Percentiles rank a stretch among this genome's conserved stretches.
Evolutionary conservation across 2,329 filamentous ascomycete species (phyloP).

Genomic region (Rachicladosporium sp.): DNA sequence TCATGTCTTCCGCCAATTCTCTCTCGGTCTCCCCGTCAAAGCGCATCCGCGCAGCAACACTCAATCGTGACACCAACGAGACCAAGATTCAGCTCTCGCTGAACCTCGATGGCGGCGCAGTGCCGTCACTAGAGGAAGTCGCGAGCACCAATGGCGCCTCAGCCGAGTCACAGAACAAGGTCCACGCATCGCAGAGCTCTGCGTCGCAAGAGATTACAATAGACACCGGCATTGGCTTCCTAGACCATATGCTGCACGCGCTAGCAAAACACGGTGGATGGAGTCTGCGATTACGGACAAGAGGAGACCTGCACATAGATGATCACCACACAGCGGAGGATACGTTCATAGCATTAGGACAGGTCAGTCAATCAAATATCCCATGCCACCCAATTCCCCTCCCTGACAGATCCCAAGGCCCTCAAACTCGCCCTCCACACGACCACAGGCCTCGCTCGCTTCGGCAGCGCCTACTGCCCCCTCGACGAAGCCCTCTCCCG

Average conservation of each 20-base stretch:
- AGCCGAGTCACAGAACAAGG: constrained; percentile 23
- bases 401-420: no score
- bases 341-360: constrained; percentile 79
- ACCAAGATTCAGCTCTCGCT: constrained; percentile 90
- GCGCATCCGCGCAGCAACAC: constrained; percentile 53
- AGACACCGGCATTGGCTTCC: constrained; percentile 89
- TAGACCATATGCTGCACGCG: constrained; percentile 98
- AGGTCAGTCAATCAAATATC: constrained; percentile 5
- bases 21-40: constrained; percentile 4
- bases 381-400: no score
- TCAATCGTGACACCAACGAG: constrained; percentile 91
- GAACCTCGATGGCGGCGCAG: constrained; percentile 78
- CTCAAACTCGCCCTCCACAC: constrained; percentile 71
- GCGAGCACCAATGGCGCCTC: constrained; percentile 42
- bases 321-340: constrained; percentile 98
- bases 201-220: constrained; percentile 76
- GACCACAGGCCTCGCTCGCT: constrained; percentile 72
- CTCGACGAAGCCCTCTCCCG: constrained; percentile 91
- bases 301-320: constrained; percentile 89
- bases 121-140: constrained; percentile 21
- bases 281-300: constrained; percentile 72
- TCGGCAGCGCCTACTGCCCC: constrained; percentile 83
- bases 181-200: constrained; percentile 72
- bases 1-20: no score
- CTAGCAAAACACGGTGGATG: constrained; percentile 92